Conservation (phyloP, 805 yeast genomes). For the Clavispora fructus region DNA sequence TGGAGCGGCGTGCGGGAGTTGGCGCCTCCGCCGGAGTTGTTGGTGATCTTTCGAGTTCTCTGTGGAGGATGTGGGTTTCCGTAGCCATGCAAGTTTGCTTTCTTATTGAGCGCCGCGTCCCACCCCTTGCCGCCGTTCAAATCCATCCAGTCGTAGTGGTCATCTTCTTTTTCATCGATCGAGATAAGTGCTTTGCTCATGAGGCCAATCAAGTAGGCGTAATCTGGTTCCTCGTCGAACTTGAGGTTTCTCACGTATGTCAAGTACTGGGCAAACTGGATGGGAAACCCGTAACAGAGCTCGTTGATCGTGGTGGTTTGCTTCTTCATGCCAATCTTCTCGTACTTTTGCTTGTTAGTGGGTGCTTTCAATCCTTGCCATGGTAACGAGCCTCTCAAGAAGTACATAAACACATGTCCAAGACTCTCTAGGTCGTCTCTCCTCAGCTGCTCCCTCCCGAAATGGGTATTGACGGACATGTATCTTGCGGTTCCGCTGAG, state of each 20-base stretch:
- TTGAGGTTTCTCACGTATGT: conserved; percentile 81
- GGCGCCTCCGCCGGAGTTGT: conserved; percentile 3
- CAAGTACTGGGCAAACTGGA: conserved; percentile 88
- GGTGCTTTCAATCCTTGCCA: conserved; percentile 99
- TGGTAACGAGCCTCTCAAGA: conserved; percentile 88
- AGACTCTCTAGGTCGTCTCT: conserved; percentile 94
- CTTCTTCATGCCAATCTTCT: conserved; percentile 94
- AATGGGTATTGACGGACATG: conserved; percentile 95
- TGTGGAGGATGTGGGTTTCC: conserved; percentile 85
- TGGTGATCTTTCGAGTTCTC: conserved; percentile 17
- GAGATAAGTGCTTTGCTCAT: conserved; percentile 74
- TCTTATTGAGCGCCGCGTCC: conserved; percentile 85
- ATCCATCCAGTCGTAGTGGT: conserved; percentile 97
- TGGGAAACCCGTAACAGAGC: conserved; percentile 83
- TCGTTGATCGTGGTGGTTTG: conserved; percentile 83
- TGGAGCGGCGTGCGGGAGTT: neutral
- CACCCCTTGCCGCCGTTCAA: conserved; percentile 93
- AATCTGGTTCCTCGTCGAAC: conserved; percentile 93
- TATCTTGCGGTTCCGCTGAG: conserved; percentile 97
- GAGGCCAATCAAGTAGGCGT: conserved; percentile 75
- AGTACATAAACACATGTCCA: conserved; percentile 95
- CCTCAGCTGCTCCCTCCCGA: conserved; percentile 95
- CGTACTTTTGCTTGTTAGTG: conserved; percentile 95
- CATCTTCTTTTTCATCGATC: conserved; percentile 69
- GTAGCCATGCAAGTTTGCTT: conserved; percentile 92